These are phyloP conservation scores for Trichoderma guizhouense DNA, from an alignment of 2,329 filamentous ascomycete species.

Conservation along the genomic window DNA sequence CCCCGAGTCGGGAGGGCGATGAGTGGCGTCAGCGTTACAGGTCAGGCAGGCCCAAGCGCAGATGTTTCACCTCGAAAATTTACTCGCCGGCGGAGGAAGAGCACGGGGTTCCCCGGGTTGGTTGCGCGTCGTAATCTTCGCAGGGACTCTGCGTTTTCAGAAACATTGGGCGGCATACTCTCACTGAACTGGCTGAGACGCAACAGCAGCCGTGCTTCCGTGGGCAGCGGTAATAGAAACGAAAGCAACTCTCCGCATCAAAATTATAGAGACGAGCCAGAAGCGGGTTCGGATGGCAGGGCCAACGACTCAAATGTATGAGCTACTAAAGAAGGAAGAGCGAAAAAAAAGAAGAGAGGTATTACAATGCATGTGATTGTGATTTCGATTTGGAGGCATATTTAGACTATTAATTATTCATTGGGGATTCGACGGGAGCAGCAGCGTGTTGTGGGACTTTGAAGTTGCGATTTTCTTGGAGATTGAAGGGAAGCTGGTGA, in stretches of 20 bases:
- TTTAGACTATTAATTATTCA: conserved; percentile 6
- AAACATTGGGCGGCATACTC: conserved; percentile 51
- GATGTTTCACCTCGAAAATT: conserved; percentile 33
- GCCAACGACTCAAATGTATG: conserved; percentile 34
- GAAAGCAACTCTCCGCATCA: conserved; percentile 16
- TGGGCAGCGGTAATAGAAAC: background rate
- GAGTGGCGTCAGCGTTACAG: conserved; percentile 27
- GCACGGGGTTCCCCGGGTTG: conserved; percentile 61
- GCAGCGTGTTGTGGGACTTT: background rate
- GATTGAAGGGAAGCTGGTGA: background rate
- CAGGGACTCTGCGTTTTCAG: conserved; percentile 43
- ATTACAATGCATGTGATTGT: background rate
- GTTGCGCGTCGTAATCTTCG: conserved; percentile 47
- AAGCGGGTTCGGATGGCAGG: conserved; percentile 18
- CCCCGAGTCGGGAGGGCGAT: conserved; percentile 32
- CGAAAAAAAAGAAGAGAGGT: background rate
- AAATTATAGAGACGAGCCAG: conserved; percentile 23
- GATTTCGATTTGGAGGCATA: background rate
- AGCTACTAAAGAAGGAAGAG: conserved; percentile 21
- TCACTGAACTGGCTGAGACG: conserved; percentile 53
- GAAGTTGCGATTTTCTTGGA: background rate
- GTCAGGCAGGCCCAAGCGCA: conserved; percentile 30
- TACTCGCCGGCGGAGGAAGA: conserved; percentile 50
- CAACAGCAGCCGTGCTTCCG: conserved; percentile 14
- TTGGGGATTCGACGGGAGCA: background rate